Evolutionary conservation across 495 filamentous ascomycete genomes (phyloP).

Genomic region (Hypoxylon rickii): DNA sequence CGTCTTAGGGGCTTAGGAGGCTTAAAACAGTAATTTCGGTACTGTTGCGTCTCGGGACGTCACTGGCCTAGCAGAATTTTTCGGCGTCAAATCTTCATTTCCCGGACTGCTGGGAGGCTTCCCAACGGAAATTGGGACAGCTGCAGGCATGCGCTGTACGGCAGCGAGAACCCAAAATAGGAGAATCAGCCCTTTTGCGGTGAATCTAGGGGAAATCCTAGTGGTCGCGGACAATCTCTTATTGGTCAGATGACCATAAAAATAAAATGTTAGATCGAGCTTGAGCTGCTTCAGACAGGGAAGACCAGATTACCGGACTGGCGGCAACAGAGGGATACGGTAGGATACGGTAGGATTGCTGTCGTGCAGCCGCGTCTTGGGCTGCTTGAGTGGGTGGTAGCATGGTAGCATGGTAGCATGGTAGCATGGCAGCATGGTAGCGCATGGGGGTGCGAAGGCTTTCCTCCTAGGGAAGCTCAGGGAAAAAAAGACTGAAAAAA

Average conservation of each 20-base stretch:
- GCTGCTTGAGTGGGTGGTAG: background rate
- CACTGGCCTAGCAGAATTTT: no score
- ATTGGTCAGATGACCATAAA: background rate
- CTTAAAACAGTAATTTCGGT: no score
- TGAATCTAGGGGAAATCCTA: slow-evolving; percentile 17
- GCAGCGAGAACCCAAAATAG: background rate
- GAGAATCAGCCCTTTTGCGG: slow-evolving; percentile 7
- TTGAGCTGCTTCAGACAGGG: background rate
- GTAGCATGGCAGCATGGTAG: no score
- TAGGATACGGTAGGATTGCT: slow-evolving; percentile 1
- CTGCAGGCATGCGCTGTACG: slow-evolving; percentile 1
- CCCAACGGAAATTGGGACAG: slow-evolving; percentile 27
- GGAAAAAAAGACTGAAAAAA: background rate
- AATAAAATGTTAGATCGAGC: background rate
- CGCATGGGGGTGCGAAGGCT: background rate
- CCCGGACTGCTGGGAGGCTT: slow-evolving; percentile 21
- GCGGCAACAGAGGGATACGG: background rate
- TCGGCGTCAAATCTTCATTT: no score
- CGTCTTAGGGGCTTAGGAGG: no score
- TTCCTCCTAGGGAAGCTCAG: no score
- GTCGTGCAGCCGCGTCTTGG: background rate
- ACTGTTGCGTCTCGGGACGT: no score
- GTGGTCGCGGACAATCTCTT: background rate
- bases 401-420: no score
- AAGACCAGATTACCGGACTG: background rate